Evolutionary conservation across 208 protist genomes (phyloP).

Genomic region (Trypanosoma scelopori): DNA sequence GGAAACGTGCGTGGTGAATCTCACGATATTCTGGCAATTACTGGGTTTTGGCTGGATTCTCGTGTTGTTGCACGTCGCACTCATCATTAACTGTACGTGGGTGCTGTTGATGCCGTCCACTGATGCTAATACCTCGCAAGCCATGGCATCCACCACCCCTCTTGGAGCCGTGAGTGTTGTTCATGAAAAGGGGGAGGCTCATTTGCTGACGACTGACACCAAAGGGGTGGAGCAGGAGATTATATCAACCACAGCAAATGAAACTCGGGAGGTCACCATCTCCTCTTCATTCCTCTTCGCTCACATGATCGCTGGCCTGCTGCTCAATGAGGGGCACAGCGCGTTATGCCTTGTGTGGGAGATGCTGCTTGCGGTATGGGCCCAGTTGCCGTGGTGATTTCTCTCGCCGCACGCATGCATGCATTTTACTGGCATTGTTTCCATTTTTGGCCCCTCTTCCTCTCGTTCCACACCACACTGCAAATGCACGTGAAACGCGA

Average conservation of each 20-base stretch:
- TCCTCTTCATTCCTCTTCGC: neutral
- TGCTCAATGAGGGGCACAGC: neutral
- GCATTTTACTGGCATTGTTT: no score
- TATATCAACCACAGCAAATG: neutral
- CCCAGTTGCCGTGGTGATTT: conserved; percentile 18
- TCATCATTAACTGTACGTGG: neutral
- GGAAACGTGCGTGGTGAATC: conserved; percentile 39
- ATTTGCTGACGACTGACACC: neutral
- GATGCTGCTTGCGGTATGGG: conserved; percentile 13
- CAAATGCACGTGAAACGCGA: neutral
- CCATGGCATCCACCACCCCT: no score
- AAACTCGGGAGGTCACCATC: neutral
- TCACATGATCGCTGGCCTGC: neutral
- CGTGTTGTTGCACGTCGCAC: conserved; percentile 2
- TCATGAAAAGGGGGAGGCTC: neutral
- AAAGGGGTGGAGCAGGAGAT: neutral
- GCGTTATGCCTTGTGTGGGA: conserved; percentile 12
- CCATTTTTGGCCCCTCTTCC: no score
- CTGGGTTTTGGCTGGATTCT: conserved; percentile 14
- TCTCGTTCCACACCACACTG: neutral
- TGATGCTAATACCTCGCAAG: no score
- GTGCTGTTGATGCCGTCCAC: neutral
- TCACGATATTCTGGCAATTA: conserved; percentile 32
- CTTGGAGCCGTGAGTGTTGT: neutral
- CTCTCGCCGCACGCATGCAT: neutral